Evolutionary conservation across 2,329 filamentous ascomycete species (phyloP).

Genomic region (Juglanconis oblonga): DNA sequence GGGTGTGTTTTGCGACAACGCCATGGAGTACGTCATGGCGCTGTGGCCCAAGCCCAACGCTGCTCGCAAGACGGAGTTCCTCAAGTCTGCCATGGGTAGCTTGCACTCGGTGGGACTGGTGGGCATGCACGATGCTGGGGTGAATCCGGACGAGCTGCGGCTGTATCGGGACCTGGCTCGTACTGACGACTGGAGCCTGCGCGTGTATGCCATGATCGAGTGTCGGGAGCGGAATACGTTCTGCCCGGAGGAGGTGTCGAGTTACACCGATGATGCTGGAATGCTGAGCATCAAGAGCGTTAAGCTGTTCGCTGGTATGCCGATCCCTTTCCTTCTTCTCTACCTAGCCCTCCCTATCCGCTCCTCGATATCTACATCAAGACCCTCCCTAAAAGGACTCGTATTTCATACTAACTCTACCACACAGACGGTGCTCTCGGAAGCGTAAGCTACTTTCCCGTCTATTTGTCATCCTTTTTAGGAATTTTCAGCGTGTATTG

Average conservation of each 20-base stretch:
- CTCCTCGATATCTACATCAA: background rate
- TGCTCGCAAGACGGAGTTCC: slow-evolving; percentile 50
- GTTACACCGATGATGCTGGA: slow-evolving; percentile 41
- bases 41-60: slow-evolving; percentile 55
- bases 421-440: slow-evolving; percentile 63
- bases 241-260: slow-evolving; percentile 51
- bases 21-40: slow-evolving; percentile 59
- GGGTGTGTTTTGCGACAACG: slow-evolving; percentile 72
- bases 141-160: slow-evolving; percentile 49
- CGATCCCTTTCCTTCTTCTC: background rate
- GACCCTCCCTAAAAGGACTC: too few species aligned
- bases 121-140: slow-evolving; percentile 68
- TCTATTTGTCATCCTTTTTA: too few species aligned
- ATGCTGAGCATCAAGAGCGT: slow-evolving; percentile 59
- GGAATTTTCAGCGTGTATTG: too few species aligned
- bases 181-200: slow-evolving; percentile 52
- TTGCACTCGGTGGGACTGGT: slow-evolving; percentile 65
- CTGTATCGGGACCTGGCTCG: slow-evolving; percentile 49
- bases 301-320: slow-evolving; percentile 65
- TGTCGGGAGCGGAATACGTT: slow-evolving; percentile 63
- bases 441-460: slow-evolving; percentile 30
- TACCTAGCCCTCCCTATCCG: background rate
- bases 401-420: slow-evolving; percentile 14
- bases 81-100: slow-evolving; percentile 58
- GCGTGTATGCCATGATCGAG: slow-evolving; percentile 68